Evolutionary conservation across 1,284 basidiomycete species (phyloP).

Genomic region (Moesziomyces globuligerus): DNA sequence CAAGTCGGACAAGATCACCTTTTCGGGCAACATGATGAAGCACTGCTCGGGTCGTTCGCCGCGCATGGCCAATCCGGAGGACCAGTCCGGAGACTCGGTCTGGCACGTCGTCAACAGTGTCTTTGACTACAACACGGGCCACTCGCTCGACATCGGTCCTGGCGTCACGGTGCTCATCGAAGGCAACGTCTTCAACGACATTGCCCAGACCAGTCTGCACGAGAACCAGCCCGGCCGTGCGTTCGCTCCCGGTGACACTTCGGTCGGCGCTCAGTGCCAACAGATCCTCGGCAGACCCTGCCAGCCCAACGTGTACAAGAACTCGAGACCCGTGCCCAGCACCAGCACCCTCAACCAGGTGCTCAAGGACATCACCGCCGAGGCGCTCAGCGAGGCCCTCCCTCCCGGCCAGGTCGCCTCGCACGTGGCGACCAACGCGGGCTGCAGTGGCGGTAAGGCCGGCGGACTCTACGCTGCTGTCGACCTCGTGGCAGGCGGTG

Average conservation of each 20-base stretch:
- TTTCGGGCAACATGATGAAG: constrained; percentile 33
- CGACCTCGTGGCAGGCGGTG: no score
- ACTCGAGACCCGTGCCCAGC: constrained; percentile 28
- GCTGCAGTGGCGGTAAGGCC: background rate
- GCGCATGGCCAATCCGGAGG: constrained; percentile 27
- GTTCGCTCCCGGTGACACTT: constrained; percentile 23
- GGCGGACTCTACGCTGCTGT: background rate
- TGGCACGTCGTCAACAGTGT: constrained; percentile 42
- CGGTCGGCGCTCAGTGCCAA: constrained; percentile 23
- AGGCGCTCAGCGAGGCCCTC: constrained; percentile 10
- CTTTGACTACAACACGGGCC: constrained; percentile 27
- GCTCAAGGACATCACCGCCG: constrained; percentile 18
- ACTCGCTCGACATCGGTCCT: constrained; percentile 36
- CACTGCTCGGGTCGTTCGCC: constrained; percentile 44
- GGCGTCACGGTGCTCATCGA: constrained; percentile 32
- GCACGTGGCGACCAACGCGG: constrained; percentile 9
- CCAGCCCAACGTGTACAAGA: constrained; percentile 36
- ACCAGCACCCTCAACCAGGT: constrained; percentile 16
- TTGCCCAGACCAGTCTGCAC: constrained; percentile 34
- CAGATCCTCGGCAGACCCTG: constrained; percentile 21
- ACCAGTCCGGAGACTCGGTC: constrained; percentile 7
- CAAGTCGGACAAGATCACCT: constrained; percentile 34
- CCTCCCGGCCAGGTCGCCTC: constrained; percentile 20
- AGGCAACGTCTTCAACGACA: constrained; percentile 39
- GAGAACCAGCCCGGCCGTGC: constrained; percentile 18